Evolutionary conservation across 495 filamentous ascomycete species (phyloP), one percentile per base, ranked within the genome.

Genomic region (Penicillium psychrofluorescens): DNA sequence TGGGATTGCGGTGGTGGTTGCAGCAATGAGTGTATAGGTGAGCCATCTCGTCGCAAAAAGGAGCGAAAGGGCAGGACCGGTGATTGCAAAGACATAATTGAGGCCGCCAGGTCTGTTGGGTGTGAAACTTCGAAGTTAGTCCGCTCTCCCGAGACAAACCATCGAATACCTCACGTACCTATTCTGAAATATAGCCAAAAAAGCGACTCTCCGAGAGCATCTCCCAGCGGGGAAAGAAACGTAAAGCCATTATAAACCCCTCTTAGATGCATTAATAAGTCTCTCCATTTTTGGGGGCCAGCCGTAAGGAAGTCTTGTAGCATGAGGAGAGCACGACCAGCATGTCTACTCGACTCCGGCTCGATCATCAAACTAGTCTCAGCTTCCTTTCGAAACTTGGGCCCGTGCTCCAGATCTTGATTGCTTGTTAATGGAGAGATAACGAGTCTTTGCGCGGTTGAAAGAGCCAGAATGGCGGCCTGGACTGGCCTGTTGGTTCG

Each of bases 141-240:
- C 22, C 4, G 2, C 22, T 3, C 22, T 22, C 22, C 22, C 22
- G 22, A 22, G 6, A 22, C 22, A 22, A 22, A 22, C 22, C 22
- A 22, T 22, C 22, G 6, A 3, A 22, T 22, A 3, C 22, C 2
- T 22, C 22, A 22, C 22, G 22, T 41, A 58, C 54, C 56, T 11
- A 59, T 31, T 36, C 50, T 29, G 31, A 59, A 52, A 37, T 51
- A 41, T 22, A 59, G 33, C 56, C 56, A 59, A 10, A 59, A 52
- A 8, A 54, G 36, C 7, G 50, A 45, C 11, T 57, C 50, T 5
- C 54, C 54, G 13, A 57, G 45, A 4, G 51, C 53, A 9, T 54
- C 45, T 11, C 35, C 31, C 14, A 51, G 3, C 11, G 30, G 22
- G 1, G 12, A 11, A 9, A 45, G 45, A 8, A 36, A 40, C 0